Evolutionary conservation across 305 asterid species (phyloP), one percentile per base, ranked within the genome.

Genomic region (Solanum aculeatissimum): DNA sequence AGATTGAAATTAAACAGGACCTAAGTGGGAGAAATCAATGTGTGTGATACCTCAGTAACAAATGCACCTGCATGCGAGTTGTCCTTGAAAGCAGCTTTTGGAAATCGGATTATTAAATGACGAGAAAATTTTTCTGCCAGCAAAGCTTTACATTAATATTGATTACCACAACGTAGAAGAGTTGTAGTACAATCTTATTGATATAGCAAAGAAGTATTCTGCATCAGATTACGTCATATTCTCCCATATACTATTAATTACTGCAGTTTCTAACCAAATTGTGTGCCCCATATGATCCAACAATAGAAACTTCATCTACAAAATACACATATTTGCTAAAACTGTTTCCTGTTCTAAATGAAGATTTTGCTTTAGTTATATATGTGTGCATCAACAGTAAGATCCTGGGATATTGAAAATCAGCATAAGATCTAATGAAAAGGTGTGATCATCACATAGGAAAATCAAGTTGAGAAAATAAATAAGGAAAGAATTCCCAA

Each of bases 11-110:
- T 78, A 53, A 51, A 53, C 83, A 78, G 66, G 83, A 40, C n/a
- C 66, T 18, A 10, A 78, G 49, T 43, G 2, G 83, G 66, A 78
- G 40, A 49, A 78, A 53, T 29, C 49, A 13, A 53, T 78, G 83
- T 18, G 65, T 29, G 32, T 78, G 63, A 85, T 91, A 95, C 99
- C 99, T 96, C 99, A 53, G 93, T 92, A 83, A 94, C 95, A 88
- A 96, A 96, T 83, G 97, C 97, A 88, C 99, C 99, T 86, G 84
- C 94, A 88, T 96, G 98, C 84, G 90, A 90, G 86, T 96, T 96
- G 95, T 96, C 97, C 90, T 94, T 96, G 85, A 96, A 96, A 75
- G 99, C 99, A 84, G 92, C 87, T 88, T 89, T 90, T 27, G 97
- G 98, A 87, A 96, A 85, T 83, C 93, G 94, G 87, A 95, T 91